Evolutionary conservation across 164 flowering plant species (phyloP), one percentile per base, ranked within the genome.

Genomic region (Chimonanthus praecox): DNA sequence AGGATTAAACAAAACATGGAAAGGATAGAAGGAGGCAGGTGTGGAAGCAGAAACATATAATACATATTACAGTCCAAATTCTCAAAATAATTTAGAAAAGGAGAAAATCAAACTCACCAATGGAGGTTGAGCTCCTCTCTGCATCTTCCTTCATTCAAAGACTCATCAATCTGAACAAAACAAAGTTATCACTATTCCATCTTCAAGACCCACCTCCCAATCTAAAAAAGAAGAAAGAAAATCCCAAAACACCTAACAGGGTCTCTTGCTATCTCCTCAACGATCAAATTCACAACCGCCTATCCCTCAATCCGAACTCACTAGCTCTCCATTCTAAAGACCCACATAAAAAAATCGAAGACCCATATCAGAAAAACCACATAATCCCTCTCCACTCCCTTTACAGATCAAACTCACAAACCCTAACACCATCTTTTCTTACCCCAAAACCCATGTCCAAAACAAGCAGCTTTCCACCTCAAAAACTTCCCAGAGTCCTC

Each of bases 101-200:
- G 48, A 65, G 44, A 8, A 45, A 10, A 65, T 43, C 47, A 65
- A 69, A 84, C 47, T 83, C 84, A 88, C 95, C 88, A 88, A 71
- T 21, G 95, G 90, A 76, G 92, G 92, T 72, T 88, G 95, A 78
- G 85, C 78, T 80, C 82, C 74, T 83, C 91, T 85, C 50, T 89
- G 90, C 92, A 90, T 90, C 58, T 73, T 51, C 73, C 74, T 74
- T 76, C 74, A 73, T 75, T 67, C 63, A 43, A 65, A 65, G 65
- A 61, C 60, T 80, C 66, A 66, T 68, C 74, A 64, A 51, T 20
- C 69, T 69, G 67, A 70, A 77, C 50, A 72, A 65, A 49, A 49
- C 76, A 66, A 51, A 74, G 73, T 69, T 11, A 9, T 18, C 61
- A 65, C 45, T 48, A 43, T 45, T 47, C 51, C 66, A 73, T 20